A percentile compares a stretch with the other conserved stretches of the same genome.
Conservation (phyloP, 129 eudicot genomes). For the Saposhnikovia divaricata region DNA sequence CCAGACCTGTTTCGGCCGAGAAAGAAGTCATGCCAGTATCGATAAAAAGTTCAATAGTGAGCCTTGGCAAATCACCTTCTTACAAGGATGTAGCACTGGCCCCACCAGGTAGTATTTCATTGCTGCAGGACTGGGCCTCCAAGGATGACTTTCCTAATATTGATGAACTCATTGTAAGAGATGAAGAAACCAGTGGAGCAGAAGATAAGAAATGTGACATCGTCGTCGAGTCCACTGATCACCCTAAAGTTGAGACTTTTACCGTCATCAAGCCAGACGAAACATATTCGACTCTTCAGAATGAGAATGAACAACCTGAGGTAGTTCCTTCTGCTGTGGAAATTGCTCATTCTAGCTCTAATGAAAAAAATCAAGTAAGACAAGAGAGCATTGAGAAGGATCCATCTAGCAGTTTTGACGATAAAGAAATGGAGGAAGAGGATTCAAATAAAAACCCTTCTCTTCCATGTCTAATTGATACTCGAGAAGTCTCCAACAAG, state of each 20-base stretch:
- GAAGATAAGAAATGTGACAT: constrained; percentile 25
- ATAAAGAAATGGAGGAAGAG: constrained; percentile 31
- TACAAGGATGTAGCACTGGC: constrained; percentile 98
- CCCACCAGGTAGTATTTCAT: constrained; percentile 81
- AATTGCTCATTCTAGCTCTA: constrained; percentile 19
- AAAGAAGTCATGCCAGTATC: constrained; percentile 44
- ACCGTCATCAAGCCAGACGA: constrained; percentile 28
- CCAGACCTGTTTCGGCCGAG: constrained; percentile 29
- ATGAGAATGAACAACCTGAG: constrained; percentile 19
- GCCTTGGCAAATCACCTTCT: constrained; percentile 92
- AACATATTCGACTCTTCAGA: constrained; percentile 24
- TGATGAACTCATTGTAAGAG: constrained; percentile 31
- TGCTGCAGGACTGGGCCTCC: constrained; percentile 40
- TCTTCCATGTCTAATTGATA: constrained; percentile 30
- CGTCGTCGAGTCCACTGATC: constrained; percentile 16
- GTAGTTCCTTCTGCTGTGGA: constrained; percentile 26
- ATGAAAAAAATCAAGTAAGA: constrained; percentile 33
- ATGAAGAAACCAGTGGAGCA: constrained; percentile 20
- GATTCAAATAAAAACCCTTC: constrained; percentile 28
- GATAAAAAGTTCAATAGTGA: constrained; percentile 63
- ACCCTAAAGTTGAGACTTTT: constrained; percentile 27
- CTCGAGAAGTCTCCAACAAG: constrained; percentile 48
- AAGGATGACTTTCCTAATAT: constrained; percentile 35
- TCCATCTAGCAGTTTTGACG: constrained; percentile 19
- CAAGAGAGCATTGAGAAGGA: constrained; percentile 30